Evolutionary conservation across 2,329 filamentous ascomycete species (phyloP).

Genomic region (Leptographium procerum): DNA sequence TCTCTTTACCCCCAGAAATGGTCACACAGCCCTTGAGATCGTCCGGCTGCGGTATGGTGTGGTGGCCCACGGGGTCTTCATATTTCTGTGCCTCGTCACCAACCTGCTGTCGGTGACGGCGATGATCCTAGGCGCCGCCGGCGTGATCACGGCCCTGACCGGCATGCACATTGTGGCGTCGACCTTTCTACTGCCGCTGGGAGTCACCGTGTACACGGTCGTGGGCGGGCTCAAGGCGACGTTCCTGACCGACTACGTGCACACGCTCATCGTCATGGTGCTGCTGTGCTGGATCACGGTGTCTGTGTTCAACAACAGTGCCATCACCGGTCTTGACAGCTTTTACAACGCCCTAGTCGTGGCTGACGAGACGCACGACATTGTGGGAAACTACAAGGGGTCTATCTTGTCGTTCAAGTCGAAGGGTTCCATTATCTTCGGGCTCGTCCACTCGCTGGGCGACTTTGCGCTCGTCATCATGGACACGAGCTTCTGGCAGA

Average conservation of each 20-base stretch:
- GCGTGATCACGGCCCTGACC: slow-evolving; percentile 58
- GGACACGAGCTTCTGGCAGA: slow-evolving; percentile 84
- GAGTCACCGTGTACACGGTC: slow-evolving; percentile 69
- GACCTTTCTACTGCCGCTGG: slow-evolving; percentile 70
- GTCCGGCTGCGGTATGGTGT: slow-evolving; percentile 68
- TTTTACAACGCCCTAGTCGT: slow-evolving; percentile 69
- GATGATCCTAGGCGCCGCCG: slow-evolving; percentile 75
- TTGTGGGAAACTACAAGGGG: slow-evolving; percentile 66
- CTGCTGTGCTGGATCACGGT: slow-evolving; percentile 55
- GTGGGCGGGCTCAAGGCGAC: slow-evolving; percentile 74
- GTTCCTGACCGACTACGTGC: slow-evolving; percentile 74
- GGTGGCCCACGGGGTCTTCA: slow-evolving; percentile 63
- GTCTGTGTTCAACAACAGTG: slow-evolving; percentile 72
- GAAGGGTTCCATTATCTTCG: slow-evolving; percentile 68
- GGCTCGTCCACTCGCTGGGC: slow-evolving; percentile 15
- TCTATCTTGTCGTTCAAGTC: slow-evolving; percentile 83
- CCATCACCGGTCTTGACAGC: slow-evolving; percentile 58
- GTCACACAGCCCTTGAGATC: slow-evolving; percentile 72
- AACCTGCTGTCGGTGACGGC: slow-evolving; percentile 81
- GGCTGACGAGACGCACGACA: slow-evolving; percentile 57
- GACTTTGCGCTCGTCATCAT: slow-evolving; percentile 78
- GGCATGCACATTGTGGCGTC: slow-evolving; percentile 68
- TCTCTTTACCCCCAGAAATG: no score
- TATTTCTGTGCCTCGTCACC: slow-evolving; percentile 69
- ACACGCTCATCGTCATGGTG: slow-evolving; percentile 69